Evolutionary conservation across 805 yeast species (phyloP).

Genomic region (Pichia cephalocereana): DNA sequence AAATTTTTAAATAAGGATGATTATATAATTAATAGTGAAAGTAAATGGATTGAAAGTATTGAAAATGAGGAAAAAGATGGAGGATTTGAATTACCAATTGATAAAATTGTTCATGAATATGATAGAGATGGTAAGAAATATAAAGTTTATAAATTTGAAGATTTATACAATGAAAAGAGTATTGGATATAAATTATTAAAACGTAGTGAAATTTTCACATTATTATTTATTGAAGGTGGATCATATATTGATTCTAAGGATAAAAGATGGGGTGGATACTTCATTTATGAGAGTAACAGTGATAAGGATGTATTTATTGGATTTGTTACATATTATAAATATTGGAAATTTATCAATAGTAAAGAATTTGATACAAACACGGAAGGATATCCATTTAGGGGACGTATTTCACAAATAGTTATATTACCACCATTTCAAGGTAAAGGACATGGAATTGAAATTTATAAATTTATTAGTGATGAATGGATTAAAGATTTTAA

Average conservation of each 20-base stretch:
- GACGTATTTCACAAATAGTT: constrained; percentile 81
- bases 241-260: constrained; percentile 74
- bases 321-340: constrained; percentile 73
- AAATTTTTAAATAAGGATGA: constrained; percentile 53
- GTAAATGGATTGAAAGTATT: constrained; percentile 52
- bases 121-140: constrained; percentile 30
- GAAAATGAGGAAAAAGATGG: constrained; percentile 30
- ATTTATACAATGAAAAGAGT: constrained; percentile 23
- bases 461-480: constrained; percentile 50
- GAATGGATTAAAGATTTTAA: constrained; percentile 44
- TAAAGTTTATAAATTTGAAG: constrained; percentile 43
- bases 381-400: constrained; percentile 33
- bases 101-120: constrained; percentile 16
- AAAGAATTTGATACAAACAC: constrained; percentile 33
- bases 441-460: constrained; percentile 55
- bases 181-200: constrained; percentile 46
- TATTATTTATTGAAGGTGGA: constrained; percentile 90
- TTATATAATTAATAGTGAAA: constrained; percentile 49
- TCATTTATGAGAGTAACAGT: constrained; percentile 32
- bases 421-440: constrained; percentile 80
- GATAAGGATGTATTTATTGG: constrained; percentile 51
- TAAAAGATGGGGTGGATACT: constrained; percentile 70
- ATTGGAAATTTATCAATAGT: constrained; percentile 64
- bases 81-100: constrained; percentile 23
- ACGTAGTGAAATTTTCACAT: constrained; percentile 68